phyloP scores from a whole-genome alignment of 345 rosid genomes.

The Pseudoturritis turrita region DNA sequence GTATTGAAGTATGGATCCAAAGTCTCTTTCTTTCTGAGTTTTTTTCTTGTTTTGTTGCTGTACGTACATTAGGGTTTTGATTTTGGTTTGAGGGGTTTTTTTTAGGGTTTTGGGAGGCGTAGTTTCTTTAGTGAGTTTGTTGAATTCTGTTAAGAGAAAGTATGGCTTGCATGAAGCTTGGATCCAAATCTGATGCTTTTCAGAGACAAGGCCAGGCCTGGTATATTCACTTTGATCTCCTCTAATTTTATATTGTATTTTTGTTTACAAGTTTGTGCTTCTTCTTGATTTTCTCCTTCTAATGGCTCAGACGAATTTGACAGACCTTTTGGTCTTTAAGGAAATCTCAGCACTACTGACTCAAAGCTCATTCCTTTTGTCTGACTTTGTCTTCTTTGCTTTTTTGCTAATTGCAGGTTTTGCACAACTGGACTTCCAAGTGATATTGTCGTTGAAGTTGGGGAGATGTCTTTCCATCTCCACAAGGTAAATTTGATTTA shows the following conservation, averaged over 20 bases:
- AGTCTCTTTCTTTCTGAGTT: constrained; percentile 14
- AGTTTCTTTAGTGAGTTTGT: constrained; percentile 4
- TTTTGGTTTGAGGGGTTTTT: background rate
- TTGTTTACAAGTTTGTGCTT: background rate
- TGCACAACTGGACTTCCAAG: constrained; percentile 97
- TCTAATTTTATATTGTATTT: background rate
- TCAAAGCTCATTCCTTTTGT: background rate
- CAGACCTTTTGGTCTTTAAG: background rate
- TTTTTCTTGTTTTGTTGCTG: background rate
- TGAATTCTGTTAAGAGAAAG: constrained; percentile 8
- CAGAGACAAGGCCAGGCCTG: constrained; percentile 97
- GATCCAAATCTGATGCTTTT: constrained; percentile 90
- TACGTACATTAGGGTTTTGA: constrained; percentile 21
- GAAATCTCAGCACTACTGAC: background rate
- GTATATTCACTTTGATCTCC: constrained; percentile 43
- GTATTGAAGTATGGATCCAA: background rate
- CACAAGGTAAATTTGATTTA: constrained; percentile 70
- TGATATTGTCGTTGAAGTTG: constrained; percentile 86
- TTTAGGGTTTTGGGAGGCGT: background rate
- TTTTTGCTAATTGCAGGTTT: constrained; percentile 52
- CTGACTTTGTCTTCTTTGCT: background rate
- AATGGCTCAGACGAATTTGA: background rate
- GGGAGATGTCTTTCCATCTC: constrained; percentile 91
- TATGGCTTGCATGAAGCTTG: constrained; percentile 93
- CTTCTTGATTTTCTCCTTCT: background rate